Conservation (phyloP, 169 alveolate species). For the Sarcocystis neurona region DNA sequence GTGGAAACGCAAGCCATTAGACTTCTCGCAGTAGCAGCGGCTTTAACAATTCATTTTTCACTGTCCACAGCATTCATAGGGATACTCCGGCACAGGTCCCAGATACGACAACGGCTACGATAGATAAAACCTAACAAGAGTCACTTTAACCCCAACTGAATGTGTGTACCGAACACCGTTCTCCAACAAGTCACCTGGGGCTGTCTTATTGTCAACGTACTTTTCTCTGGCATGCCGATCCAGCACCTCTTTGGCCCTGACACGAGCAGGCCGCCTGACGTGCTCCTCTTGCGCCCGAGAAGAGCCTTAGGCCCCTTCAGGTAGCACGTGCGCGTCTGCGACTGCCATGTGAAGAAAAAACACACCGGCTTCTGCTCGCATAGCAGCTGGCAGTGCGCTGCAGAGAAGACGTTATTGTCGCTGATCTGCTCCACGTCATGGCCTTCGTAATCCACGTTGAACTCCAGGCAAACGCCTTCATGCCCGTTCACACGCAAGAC, state of each 20-base stretch:
- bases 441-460: slow-evolving; percentile 32
- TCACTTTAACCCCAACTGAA: not conserved
- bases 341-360: slow-evolving; percentile 30
- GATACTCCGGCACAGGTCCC: not conserved
- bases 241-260: not conserved
- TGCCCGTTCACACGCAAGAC: too few relatives aligned
- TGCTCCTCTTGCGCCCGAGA: not conserved
- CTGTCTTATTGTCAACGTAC: not conserved
- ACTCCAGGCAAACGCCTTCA: slow-evolving; percentile 40
- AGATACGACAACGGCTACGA: not conserved
- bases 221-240: not conserved
- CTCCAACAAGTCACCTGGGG: not conserved
- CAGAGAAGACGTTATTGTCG: not conserved
- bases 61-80: too few relatives aligned
- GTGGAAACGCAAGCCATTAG: not conserved
- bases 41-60: not conserved
- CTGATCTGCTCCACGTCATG: slow-evolving; percentile 27
- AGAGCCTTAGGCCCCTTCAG: slow-evolving; percentile 29
- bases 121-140: not conserved
- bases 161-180: not conserved
- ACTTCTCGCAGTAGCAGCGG: not conserved
- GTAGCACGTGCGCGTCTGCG: slow-evolving; percentile 27
- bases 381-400: slow-evolving; percentile 14
- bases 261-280: not conserved
- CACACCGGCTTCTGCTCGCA: slow-evolving; percentile 19